These are phyloP conservation scores for Jatropha curcas DNA, from an alignment of 345 rosid species.

Conservation along the genomic window DNA sequence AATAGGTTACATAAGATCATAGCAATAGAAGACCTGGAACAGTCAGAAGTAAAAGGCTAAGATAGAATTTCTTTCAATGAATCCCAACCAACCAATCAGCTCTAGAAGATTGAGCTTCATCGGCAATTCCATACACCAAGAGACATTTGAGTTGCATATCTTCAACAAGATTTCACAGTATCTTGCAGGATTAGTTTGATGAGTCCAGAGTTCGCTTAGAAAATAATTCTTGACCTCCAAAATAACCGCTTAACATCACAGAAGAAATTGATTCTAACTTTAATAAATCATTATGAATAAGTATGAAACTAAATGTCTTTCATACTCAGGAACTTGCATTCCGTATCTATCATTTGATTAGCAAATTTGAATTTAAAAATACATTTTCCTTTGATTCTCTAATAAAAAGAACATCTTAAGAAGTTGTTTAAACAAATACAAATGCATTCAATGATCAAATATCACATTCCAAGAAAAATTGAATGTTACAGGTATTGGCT, in stretches of 20 bases:
- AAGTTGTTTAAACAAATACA: background rate
- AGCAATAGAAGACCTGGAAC: background rate
- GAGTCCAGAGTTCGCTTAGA: background rate
- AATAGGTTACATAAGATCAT: background rate
- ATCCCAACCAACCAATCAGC: background rate
- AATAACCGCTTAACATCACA: background rate
- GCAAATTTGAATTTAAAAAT: background rate
- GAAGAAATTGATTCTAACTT: background rate
- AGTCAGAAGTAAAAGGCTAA: background rate
- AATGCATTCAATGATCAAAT: background rate
- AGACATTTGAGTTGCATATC: background rate
- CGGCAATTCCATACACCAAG: background rate
- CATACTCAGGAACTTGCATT: background rate
- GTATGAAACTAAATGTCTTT: background rate
- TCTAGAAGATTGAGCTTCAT: background rate
- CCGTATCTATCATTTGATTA: background rate
- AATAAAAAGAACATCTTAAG: background rate
- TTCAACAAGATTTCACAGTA: background rate
- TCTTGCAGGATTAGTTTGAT: background rate
- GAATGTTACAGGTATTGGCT: background rate
- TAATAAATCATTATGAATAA: background rate
- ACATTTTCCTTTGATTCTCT: background rate
- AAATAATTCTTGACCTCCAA: background rate
- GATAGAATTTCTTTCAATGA: background rate
- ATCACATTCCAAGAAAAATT: background rate